These are phyloP conservation scores for Elongisporangium anandrum DNA, from an alignment of 352 stramenopile genomes.

Conservation along the genomic window DNA sequence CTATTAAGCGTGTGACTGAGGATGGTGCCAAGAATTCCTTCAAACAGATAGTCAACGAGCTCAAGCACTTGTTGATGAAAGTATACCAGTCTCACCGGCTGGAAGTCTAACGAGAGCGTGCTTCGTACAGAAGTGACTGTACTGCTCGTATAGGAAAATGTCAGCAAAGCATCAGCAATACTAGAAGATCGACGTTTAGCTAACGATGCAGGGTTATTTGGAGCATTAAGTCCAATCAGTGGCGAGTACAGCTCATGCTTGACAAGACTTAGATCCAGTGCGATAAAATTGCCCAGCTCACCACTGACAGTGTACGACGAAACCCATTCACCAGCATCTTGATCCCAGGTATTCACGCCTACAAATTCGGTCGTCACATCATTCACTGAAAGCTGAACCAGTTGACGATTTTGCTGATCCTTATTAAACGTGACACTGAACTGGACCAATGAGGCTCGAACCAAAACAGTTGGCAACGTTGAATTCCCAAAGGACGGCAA, in stretches of 20 bases:
- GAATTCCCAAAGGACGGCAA: background rate
- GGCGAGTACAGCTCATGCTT: slow-evolving; percentile 68
- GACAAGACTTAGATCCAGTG: slow-evolving; percentile 58
- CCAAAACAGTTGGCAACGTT: slow-evolving; percentile 16
- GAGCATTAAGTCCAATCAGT: slow-evolving; percentile 41
- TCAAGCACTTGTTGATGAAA: slow-evolving; percentile 85
- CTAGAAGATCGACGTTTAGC: slow-evolving; percentile 5
- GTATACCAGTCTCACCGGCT: slow-evolving; percentile 73
- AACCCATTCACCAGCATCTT: background rate
- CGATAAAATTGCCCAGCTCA: slow-evolving; percentile 70
- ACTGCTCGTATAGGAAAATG: slow-evolving; percentile 26
- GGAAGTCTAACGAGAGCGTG: slow-evolving; percentile 42
- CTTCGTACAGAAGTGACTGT: slow-evolving; percentile 25
- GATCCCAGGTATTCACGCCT: slow-evolving; percentile 6
- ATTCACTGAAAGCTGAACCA: slow-evolving; percentile 56
- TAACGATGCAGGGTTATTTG: slow-evolving; percentile 15
- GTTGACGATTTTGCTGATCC: slow-evolving; percentile 59
- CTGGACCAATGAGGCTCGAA: slow-evolving; percentile 64
- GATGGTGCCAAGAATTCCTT: slow-evolving; percentile 72
- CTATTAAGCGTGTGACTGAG: slow-evolving; percentile 64
- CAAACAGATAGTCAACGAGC: slow-evolving; percentile 76
- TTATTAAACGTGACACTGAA: slow-evolving; percentile 85
- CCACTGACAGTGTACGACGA: slow-evolving; percentile 18
- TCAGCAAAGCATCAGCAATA: slow-evolving; percentile 14
- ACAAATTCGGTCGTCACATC: slow-evolving; percentile 47